Evolutionary conservation across 345 rosid species (phyloP), one percentile per base, ranked within the genome.

Genomic region (Orychophragmus violaceus): DNA sequence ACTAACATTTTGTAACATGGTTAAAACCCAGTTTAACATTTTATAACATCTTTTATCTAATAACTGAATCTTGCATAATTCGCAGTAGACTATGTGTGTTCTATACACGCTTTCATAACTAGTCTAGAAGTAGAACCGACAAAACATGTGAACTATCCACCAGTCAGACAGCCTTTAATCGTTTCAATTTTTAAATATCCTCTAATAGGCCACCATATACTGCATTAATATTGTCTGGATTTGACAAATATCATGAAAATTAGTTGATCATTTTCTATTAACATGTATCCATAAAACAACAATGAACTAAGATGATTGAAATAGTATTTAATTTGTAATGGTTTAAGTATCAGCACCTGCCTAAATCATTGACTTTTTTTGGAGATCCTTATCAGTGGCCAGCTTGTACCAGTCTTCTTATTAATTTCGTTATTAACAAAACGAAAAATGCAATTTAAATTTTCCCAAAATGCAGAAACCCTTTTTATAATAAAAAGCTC

Each of bases 281-380:
- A 36, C 53, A 44, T 16, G n/a, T n/a, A n/a, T n/a, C n/a, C n/a
- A n/a, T n/a, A n/a, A n/a, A n/a, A n/a, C n/a, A n/a, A n/a, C n/a
- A n/a, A n/a, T n/a, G n/a, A 44, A 56, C 45, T 21, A 70, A 29
- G 18, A 29, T 29, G 36, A 23, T 32, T 32, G 19, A 62, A 53
- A n/a, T 4, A 13, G 18, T 42, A 62, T 8, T 17, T 53, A 23
- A 17, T 44, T 25, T 45, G 45, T 6, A 44, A 7, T 24, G 9
- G 64, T 32, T 57, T 57, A 56, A 55, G 41, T 30, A 32, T 11
- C n/a, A n/a, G n/a, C n/a, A 30, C 19, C 48, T 53, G 29, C 50
- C 62, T n/a, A 59, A 57, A 64, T 41, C 66, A 64, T 72, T 72
- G 76, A 72, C 76, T 64, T 64, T 62, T 48, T 64, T 30, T 25